Base-by-base conservation (phyloP, 1,139 yeast species). In the Pneumocystis jirovecii region DNA sequence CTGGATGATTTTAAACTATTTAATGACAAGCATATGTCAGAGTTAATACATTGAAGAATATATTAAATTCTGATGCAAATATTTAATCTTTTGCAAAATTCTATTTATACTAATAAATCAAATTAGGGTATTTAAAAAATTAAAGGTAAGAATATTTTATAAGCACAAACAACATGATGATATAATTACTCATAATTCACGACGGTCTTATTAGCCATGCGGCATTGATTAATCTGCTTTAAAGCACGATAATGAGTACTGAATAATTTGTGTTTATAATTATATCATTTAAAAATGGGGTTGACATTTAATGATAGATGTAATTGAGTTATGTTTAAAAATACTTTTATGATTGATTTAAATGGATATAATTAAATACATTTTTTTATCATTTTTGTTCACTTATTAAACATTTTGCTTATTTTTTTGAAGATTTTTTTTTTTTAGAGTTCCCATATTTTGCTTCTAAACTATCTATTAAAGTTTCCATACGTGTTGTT, bases 391-490 rank as follows among this genome's bases (percentile, higher is more conserved):
- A 3, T 44, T 6, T 12, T 50, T 50, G 21, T 8, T 21, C 21
- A 45, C 8, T 7, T 45, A 21, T 21, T 17, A 50, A 15, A 40
- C 17, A 8, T 37, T n/a, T 6, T 50, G 25, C n/a, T 50, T 50
- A 25, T 12, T 50, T 50, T 45, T 50, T 45, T 25, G 5, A 25
- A 12, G 34, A 50, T 25, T 12, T 50, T 10, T 44, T 44, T 44
- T 25, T 50, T 25, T 50, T 50, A 50, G 57, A 12, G 12, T 29
- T 50, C 10, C 57, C 60, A 56, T 85, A 85, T 72, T 85, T 85
- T 34, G 77, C 73, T 70, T 84, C 85, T 68, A 85, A 73, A 29
- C 76, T 75, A 56, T 76, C 75, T 37, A 85, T 81, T 68, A 83
- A 74, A 65, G 74, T 77, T 65, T 82, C 83, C 71, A 83, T 75